Percentiles rank a stretch among this genome's conserved stretches.
Conservation (phyloP, 768 basidiomycete species). For the Ramaria rubella region DNA sequence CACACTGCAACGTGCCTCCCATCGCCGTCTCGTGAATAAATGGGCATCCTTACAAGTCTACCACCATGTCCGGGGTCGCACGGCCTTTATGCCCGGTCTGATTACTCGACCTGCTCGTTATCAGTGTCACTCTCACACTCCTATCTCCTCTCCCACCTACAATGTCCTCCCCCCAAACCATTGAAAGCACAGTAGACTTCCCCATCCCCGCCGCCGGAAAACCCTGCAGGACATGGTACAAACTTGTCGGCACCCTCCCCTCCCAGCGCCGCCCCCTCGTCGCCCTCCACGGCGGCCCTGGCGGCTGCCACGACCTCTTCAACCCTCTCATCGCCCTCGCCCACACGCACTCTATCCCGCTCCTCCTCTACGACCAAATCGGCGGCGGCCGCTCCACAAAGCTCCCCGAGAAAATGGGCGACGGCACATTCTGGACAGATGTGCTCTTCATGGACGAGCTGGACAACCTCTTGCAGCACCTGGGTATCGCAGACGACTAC, state of each 20-base stretch:
- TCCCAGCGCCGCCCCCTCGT: conserved; percentile 16
- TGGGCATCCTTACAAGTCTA: no score
- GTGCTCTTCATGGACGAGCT: conserved; percentile 52
- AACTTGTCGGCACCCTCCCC: conserved; percentile 35
- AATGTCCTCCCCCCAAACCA: neutral
- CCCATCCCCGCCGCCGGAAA: conserved; percentile 21
- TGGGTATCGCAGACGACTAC: conserved; percentile 39
- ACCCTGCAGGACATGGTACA: conserved; percentile 40
- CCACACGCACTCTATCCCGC: neutral
- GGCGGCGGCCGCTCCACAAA: conserved; percentile 43
- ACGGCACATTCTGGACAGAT: conserved; percentile 39
- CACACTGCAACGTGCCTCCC: no score
- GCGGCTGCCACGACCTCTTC: conserved; percentile 8
- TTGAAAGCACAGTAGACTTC: conserved; percentile 27
- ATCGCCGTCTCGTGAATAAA: no score
- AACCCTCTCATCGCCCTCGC: conserved; percentile 1
- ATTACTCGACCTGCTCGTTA: no score
- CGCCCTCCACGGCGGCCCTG: conserved; percentile 15
- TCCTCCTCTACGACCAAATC: conserved; percentile 36
- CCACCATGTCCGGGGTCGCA: no score
- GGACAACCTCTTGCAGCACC: conserved; percentile 35
- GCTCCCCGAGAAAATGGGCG: conserved; percentile 29
- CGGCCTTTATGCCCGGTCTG: no score
- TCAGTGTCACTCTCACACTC: no score
- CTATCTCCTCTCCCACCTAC: neutral